Percentiles rank a stretch among this genome's conserved stretches.
phyloP scores from a whole-genome alignment of 139 green algal species.

The Chlorella sp. region DNA sequence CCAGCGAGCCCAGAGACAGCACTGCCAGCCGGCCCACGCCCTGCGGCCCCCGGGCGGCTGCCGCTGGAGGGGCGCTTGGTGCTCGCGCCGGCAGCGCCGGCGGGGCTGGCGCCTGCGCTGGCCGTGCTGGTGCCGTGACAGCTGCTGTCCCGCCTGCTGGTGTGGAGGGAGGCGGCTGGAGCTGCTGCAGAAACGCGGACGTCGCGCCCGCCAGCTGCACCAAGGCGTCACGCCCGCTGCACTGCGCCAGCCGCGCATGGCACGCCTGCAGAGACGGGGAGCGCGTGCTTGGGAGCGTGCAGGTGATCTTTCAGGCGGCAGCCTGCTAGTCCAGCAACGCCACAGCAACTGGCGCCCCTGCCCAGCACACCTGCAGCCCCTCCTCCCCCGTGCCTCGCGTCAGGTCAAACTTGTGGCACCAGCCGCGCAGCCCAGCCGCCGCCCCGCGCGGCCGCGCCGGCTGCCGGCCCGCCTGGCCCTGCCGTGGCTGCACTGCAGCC shows the following conservation, averaged over 20 bases:
- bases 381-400: constrained; percentile 25
- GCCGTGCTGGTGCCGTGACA: too few relatives aligned
- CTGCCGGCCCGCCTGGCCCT: not conserved
- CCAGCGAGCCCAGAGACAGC: constrained; percentile 47
- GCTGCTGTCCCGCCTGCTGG: not conserved
- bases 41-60: not conserved
- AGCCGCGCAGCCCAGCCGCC: constrained; percentile 54
- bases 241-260: not conserved
- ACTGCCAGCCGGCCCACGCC: constrained; percentile 57
- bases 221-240: too few relatives aligned
- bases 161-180: not conserved
- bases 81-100: too few relatives aligned
- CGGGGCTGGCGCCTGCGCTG: too few relatives aligned
- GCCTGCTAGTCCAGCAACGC: not conserved
- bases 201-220: too few relatives aligned
- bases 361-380: constrained; percentile 24
- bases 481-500: constrained; percentile 4
- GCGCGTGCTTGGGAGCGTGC: too few relatives aligned
- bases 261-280: too few relatives aligned
- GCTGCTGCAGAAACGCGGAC: constrained; percentile 9
- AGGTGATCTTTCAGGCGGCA: not conserved
- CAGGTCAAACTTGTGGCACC: constrained; percentile 79
- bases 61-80: not conserved
- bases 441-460: constrained; percentile 1
- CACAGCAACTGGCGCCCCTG: not conserved